Evolutionary conservation across 1,139 yeast genomes (phyloP), one percentile per base, ranked within the genome.

Genomic region (Pichia sp.): DNA sequence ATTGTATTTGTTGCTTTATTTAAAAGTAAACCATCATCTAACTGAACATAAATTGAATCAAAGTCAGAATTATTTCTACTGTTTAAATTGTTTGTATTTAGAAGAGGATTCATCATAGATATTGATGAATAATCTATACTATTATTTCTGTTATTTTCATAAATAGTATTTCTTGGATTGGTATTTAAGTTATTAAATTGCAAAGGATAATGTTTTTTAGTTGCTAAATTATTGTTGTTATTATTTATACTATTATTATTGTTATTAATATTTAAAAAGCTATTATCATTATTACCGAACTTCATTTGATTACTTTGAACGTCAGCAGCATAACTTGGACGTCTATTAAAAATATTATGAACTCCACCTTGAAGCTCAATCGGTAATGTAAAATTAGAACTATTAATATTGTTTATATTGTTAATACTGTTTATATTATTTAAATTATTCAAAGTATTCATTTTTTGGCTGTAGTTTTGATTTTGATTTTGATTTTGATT

Each of bases 241-340:
- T 16, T 16, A 16, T 16, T 16, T 16, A 16, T 16, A n/a, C n/a
- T n/a, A 16, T 16, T 16, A 16, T 16, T 16, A 16, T 16, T 16
- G 16, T 16, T 16, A 16, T 16, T 16, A 16, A 16, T 16, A 16
- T 16, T 16, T 16, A 16, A 16, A 16, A 16, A 16, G 16, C 16
- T 16, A 16, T 27, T 23, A 10, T 31, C 32, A 16, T 35, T 23
- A 12, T 42, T 32, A n/a, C 30, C 24, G 11, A 22, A 22, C 3
- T 32, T 32, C 26, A 32, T 32, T 32, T 32, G 35, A 22, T 10
- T 24, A 20, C 33, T 36, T 52, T 72, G 71, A 12, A 75, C 67
- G 55, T 80, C 86, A 8, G 85, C 85, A 6, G 84, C 79, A 55
- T 76, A 79, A 48, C 79, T 71, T 30, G 85, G 85, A 60, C 86